Conservation (phyloP, 2,329 filamentous ascomycete species). For the Verticillium klebahnii region DNA sequence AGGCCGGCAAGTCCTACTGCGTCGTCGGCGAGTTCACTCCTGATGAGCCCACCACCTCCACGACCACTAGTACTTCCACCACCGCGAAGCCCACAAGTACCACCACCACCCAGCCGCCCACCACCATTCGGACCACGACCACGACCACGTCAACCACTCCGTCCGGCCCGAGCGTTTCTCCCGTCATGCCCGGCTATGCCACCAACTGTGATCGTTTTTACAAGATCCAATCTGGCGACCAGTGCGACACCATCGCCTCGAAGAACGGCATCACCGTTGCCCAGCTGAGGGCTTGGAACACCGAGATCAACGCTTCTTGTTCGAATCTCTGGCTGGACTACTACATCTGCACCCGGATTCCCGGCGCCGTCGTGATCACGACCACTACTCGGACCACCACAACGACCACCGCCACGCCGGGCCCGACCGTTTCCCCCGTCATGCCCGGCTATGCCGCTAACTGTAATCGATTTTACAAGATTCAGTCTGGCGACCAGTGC, state of each 20-base stretch:
- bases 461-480: constrained; percentile 5
- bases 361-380: too few relatives aligned
- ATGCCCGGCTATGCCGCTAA: not conserved
- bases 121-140: too few relatives aligned
- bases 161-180: not conserved
- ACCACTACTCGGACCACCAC: not conserved
- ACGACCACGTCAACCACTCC: not conserved
- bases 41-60: too few relatives aligned
- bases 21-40: constrained; percentile 12
- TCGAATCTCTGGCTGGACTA: constrained; percentile 5
- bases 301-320: constrained; percentile 1
- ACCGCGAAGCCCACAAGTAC: too few relatives aligned
- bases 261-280: constrained; percentile 22
- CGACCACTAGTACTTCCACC: too few relatives aligned
- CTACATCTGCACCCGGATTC: constrained; percentile 2
- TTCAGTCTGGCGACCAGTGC: constrained; percentile 3
- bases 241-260: constrained; percentile 2
- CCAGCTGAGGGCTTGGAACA: constrained; percentile 5
- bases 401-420: too few relatives aligned
- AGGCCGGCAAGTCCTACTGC: constrained; percentile 13
- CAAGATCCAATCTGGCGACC: constrained; percentile 3
- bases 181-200: not conserved
- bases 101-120: too few relatives aligned
- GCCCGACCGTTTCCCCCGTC: too few relatives aligned
- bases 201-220: constrained; percentile 5